Conservation (phyloP, 106 monocot species). For the Dioscorea alata region DNA sequence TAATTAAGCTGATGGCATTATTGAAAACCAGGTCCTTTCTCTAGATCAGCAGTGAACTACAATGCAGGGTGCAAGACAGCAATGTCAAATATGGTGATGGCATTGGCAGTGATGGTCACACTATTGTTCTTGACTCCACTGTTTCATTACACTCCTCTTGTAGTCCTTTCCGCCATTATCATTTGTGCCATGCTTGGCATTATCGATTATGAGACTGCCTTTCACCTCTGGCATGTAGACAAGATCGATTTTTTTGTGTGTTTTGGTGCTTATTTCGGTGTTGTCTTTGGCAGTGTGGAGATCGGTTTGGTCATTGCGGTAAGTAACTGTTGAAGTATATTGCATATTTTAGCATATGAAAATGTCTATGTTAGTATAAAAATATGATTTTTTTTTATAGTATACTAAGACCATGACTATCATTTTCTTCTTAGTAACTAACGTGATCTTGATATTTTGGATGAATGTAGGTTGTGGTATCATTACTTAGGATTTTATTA, state of each 20-base stretch:
- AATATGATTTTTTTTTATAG: too few species aligned
- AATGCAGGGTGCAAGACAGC: slow-evolving; percentile 65
- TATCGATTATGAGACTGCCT: slow-evolving; percentile 35
- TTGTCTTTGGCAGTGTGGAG: slow-evolving; percentile 64
- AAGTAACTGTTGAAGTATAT: neutral
- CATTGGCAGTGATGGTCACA: slow-evolving; percentile 56
- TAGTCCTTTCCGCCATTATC: slow-evolving; percentile 36
- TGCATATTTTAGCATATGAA: too few species aligned
- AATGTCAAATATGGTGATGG: slow-evolving; percentile 69
- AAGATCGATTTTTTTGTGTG: slow-evolving; percentile 71
- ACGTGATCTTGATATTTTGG: too few species aligned
- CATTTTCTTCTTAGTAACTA: too few species aligned
- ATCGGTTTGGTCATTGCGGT: slow-evolving; percentile 66
- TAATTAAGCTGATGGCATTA: neutral
- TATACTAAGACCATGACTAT: too few species aligned
- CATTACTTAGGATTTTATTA: slow-evolving; percentile 56
- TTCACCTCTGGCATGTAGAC: slow-evolving; percentile 64
- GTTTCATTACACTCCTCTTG: slow-evolving; percentile 71
- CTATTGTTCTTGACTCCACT: slow-evolving; percentile 70
- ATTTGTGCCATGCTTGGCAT: slow-evolving; percentile 16
- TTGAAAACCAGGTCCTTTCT: slow-evolving; percentile 31
- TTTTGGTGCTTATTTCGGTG: slow-evolving; percentile 60
- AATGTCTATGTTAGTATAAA: too few species aligned
- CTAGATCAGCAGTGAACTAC: slow-evolving; percentile 76
- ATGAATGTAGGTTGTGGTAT: slow-evolving; percentile 41